phyloP scores from a whole-genome alignment of 495 filamentous ascomycete species.

The Thermochaetoides thermophila region DNA sequence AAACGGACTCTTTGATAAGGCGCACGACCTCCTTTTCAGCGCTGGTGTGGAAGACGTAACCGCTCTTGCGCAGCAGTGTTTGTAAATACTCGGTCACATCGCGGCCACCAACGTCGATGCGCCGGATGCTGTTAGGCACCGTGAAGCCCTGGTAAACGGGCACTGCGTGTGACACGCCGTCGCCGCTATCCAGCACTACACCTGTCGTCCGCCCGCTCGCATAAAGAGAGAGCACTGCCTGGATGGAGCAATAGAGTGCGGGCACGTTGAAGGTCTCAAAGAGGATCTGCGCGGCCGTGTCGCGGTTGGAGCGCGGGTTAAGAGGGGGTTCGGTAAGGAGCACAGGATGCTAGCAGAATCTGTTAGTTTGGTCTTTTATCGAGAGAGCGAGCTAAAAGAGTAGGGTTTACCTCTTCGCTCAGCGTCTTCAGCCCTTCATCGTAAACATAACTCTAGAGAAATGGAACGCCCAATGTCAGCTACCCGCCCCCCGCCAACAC shows the following conservation, averaged over 20 bases:
- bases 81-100: slow-evolving; percentile 97
- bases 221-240: slow-evolving; percentile 92
- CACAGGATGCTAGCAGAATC: slow-evolving; percentile 59
- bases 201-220: slow-evolving; percentile 93
- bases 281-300: slow-evolving; percentile 91
- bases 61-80: slow-evolving; percentile 76
- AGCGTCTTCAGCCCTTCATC: slow-evolving; percentile 70
- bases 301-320: slow-evolving; percentile 89
- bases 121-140: slow-evolving; percentile 81
- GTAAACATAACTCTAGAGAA: slow-evolving; percentile 44
- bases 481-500: no score
- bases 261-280: slow-evolving; percentile 99
- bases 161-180: slow-evolving; percentile 94
- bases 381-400: neutral
- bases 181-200: slow-evolving; percentile 87
- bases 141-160: slow-evolving; percentile 98
- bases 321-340: slow-evolving; percentile 93
- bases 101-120: slow-evolving; percentile 95
- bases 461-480: no score
- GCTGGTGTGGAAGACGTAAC: slow-evolving; percentile 90
- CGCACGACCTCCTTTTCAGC: slow-evolving; percentile 97
- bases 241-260: slow-evolving; percentile 89
- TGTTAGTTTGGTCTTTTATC: slow-evolving; percentile 3
- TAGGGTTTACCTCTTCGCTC: slow-evolving; percentile 65
- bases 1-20: slow-evolving; percentile 87